Base-by-base conservation (phyloP, 768 basidiomycete species). In the Hypholoma sublateritium region DNA sequence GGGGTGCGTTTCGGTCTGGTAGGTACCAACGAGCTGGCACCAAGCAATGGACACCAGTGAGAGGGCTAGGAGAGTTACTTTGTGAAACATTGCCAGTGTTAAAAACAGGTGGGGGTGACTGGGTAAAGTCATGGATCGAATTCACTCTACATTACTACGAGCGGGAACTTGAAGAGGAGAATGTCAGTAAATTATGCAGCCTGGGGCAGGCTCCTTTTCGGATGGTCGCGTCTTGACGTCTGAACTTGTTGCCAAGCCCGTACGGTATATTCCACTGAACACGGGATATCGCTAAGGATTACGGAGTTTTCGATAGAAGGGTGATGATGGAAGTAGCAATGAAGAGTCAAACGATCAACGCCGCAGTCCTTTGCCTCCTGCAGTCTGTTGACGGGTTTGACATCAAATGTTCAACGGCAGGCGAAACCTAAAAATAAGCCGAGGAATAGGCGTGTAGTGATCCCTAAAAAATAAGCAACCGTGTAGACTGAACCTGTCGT, bases 1-100 rank as follows among this genome's bases (percentile, higher is more conserved):
- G n/a, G 83, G 82, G 69, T 83, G 81, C 56, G 55, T 74, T 65
- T 84, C 83, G 4, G 81, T 69, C 28, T 68, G 71, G 41, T 70
- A 61, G 11, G 78, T 82, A 62, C 82, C 83, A 54, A 76, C 73
- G 57, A 82, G 81, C 64, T 84, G 82, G 54, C 70, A 80, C 56
- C 67, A 71, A 12, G 67, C 77, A 42, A 74, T 69, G 50, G 78
- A 67, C 50, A 69, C 58, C 58, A 73, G 59, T 22, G 73, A 63
- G 58, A 72, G 66, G 50, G 71, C 60, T 60, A 72, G 49, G 58
- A 78, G 71, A 61, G 73, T 64, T 37, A 65, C 60, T 56, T 70
- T 59, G 56, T 61, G 69, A 63, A 76, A 72, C 76, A 78, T 78
- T 41, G 57, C 42, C 19, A 41, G 42, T 43, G 45, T 39, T 35